Percentiles rank a stretch among this genome's conserved stretches.
Evolutionary conservation across 306 rosid genomes (phyloP).

Genomic region (Phaseolus lunatus): DNA sequence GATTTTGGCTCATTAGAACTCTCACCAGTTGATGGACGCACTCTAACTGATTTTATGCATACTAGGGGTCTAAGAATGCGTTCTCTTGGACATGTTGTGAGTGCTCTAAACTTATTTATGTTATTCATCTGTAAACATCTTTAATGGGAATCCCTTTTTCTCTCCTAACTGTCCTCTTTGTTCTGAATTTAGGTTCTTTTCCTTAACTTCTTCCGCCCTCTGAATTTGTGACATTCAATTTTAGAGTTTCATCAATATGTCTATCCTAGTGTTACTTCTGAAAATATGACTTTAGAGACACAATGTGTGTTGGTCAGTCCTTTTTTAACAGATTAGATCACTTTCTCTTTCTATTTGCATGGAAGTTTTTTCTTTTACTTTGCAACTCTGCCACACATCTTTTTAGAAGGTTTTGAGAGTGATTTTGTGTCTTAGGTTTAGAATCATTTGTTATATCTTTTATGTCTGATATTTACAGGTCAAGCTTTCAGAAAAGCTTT

Average conservation of each 20-base stretch:
- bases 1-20: conserved; percentile 99
- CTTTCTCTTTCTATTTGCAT: conserved; percentile 43
- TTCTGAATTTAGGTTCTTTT: not conserved
- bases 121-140: conserved; percentile 21
- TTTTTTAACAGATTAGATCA: not conserved
- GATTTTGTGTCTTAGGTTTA: conserved; percentile 30
- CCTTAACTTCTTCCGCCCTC: conserved; percentile 27
- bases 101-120: conserved; percentile 52
- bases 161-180: conserved; percentile 12
- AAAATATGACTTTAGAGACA: conserved; percentile 31
- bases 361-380: conserved; percentile 2
- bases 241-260: conserved; percentile 23
- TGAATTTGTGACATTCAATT: conserved; percentile 27
- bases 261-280: conserved; percentile 5
- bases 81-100: conserved; percentile 95
- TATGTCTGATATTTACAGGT: conserved; percentile 63
- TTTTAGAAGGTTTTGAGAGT: conserved; percentile 29
- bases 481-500: conserved; percentile 92
- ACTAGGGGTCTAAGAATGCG: conserved; percentile 95
- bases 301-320: conserved; percentile 16
- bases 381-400: conserved; percentile 34
- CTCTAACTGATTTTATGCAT: conserved; percentile 99
- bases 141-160: conserved; percentile 23
- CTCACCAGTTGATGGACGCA: conserved; percentile 99
- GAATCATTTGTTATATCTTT: conserved; percentile 34